Evolutionary conservation across 345 rosid genomes (phyloP).

Genomic region (Gynandropsis gynandra): DNA sequence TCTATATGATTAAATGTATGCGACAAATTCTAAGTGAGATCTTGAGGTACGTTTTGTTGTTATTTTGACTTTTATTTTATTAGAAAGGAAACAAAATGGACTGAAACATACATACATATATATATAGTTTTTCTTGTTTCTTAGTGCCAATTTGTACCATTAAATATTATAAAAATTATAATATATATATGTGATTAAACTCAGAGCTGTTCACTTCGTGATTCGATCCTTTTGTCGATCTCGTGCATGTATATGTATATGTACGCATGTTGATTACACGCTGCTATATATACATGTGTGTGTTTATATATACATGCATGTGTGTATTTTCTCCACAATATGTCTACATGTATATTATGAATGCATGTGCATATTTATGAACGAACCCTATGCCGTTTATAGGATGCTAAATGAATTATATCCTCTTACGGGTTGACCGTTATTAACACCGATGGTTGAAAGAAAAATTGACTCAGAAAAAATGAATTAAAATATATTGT

Average conservation of each 20-base stretch:
- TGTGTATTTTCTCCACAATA: no score
- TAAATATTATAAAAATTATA: slow-evolving; percentile 12
- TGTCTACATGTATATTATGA: no score
- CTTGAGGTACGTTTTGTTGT: slow-evolving; percentile 63
- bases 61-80: slow-evolving; percentile 15
- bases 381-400: no score
- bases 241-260: neutral
- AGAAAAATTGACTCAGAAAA: no score
- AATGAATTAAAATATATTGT: no score
- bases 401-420: no score
- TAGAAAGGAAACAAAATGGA: slow-evolving; percentile 24
- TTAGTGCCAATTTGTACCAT: slow-evolving; percentile 26
- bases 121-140: slow-evolving; percentile 19
- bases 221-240: slow-evolving; percentile 18
- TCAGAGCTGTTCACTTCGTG: neutral
- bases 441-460: no score
- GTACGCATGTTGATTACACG: neutral
- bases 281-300: no score
- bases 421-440: no score
- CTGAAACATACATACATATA: slow-evolving; percentile 22
- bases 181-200: neutral
- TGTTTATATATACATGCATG: no score
- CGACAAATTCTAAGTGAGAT: slow-evolving; percentile 85
- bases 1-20: slow-evolving; percentile 18
- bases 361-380: no score